Evolutionary conservation across 2,329 filamentous ascomycete species (phyloP).

Genomic region (Helicocarpus griseus): DNA sequence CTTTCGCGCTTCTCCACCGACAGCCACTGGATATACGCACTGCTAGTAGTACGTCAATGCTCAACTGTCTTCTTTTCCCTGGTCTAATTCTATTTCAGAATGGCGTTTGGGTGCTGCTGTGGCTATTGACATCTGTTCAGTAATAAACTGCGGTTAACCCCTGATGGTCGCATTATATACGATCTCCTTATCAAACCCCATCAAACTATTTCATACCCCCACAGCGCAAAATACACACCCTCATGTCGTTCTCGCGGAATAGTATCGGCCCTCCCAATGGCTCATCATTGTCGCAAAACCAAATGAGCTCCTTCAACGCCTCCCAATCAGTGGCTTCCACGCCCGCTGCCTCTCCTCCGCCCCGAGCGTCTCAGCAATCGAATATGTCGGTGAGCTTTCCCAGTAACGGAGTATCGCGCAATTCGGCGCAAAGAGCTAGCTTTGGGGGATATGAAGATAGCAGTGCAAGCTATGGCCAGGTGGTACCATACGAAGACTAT

Average conservation of each 20-base stretch:
- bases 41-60: background rate
- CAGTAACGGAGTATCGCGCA: constrained; percentile 25
- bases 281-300: constrained; percentile 29
- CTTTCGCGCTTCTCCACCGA: constrained; percentile 1
- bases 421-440: constrained; percentile 21
- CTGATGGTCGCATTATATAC: background rate
- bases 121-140: background rate
- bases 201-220: background rate
- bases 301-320: constrained; percentile 34
- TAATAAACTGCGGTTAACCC: background rate
- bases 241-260: constrained; percentile 32
- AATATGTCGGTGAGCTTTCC: constrained; percentile 29
- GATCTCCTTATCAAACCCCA: background rate
- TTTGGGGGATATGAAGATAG: constrained; percentile 33
- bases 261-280: constrained; percentile 30
- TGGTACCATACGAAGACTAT: constrained; percentile 29
- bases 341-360: constrained; percentile 35
- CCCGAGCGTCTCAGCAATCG: constrained; percentile 35
- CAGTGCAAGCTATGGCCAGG: constrained; percentile 31
- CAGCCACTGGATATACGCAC: background rate
- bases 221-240: constrained; percentile 5
- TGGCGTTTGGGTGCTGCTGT: background rate
- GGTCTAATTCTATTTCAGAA: background rate
- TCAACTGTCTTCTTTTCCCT: background rate
- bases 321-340: constrained; percentile 37